Conservation (phyloP, 2,329 filamentous ascomycete genomes). For the Botryotinia calthae region DNA sequence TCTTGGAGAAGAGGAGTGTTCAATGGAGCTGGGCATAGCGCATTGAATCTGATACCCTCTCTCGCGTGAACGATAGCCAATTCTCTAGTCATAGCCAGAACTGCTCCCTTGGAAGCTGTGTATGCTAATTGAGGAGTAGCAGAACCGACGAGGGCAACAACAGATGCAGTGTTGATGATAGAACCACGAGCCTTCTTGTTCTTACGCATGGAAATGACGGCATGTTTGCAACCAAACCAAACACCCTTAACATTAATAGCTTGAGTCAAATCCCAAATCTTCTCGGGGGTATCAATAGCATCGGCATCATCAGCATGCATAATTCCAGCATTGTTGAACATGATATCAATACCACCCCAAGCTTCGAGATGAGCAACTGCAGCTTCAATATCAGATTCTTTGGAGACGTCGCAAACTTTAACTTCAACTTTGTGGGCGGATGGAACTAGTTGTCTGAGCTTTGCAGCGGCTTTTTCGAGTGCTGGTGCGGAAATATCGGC, state of each 20-base stretch:
- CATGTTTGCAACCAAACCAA: conserved; percentile 74
- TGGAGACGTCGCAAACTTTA: conserved; percentile 61
- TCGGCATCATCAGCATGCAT: conserved; percentile 68
- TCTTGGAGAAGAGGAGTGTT: conserved; percentile 75
- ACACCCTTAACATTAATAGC: conserved; percentile 78
- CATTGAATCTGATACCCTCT: conserved; percentile 73
- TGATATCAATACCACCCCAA: conserved; percentile 70
- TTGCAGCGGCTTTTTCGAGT: conserved; percentile 59
- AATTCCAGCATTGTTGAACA: conserved; percentile 80
- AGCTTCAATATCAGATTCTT: conserved; percentile 61
- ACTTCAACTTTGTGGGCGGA: conserved; percentile 51
- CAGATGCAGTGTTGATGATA: conserved; percentile 72
- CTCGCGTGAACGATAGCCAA: conserved; percentile 71
- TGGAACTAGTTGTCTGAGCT: conserved; percentile 58
- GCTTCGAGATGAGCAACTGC: conserved; percentile 61
- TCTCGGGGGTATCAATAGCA: conserved; percentile 67
- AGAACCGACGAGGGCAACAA: conserved; percentile 69
- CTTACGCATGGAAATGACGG: conserved; percentile 63
- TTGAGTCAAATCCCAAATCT: conserved; percentile 74
- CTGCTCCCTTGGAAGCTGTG: conserved; percentile 73
- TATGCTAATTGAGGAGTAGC: conserved; percentile 73
- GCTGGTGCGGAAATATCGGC: conserved; percentile 65
- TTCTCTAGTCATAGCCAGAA: conserved; percentile 71
- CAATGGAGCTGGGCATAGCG: conserved; percentile 69
- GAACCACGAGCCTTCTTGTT: conserved; percentile 65